Evolutionary conservation across 305 asterid genomes (phyloP).

Genomic region (Salvia sclarea): DNA sequence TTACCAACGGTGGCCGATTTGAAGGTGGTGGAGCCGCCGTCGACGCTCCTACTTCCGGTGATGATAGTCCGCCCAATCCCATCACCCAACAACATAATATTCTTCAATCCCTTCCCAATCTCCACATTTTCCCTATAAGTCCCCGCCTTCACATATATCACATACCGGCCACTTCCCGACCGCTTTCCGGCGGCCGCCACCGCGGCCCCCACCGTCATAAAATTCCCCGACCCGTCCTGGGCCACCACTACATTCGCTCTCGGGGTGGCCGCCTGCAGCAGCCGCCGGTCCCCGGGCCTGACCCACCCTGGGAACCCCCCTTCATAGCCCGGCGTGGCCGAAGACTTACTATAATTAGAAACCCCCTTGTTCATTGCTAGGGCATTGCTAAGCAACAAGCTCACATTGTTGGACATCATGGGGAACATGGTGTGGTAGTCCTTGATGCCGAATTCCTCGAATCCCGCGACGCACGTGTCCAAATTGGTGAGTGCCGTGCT

Average conservation of each 20-base stretch:
- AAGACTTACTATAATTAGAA: background rate
- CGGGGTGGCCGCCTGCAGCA: constrained; percentile 51
- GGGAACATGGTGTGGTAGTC: constrained; percentile 41
- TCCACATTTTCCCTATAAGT: constrained; percentile 72
- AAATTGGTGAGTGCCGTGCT: constrained; percentile 80
- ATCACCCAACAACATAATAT: constrained; percentile 82
- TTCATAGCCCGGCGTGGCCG: constrained; percentile 9
- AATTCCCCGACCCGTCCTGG: constrained; percentile 73
- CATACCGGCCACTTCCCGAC: constrained; percentile 56
- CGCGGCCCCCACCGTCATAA: constrained; percentile 61
- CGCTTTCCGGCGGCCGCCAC: constrained; percentile 53
- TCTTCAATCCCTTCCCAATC: constrained; percentile 51
- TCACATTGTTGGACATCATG: constrained; percentile 55
- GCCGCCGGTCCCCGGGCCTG: constrained; percentile 54
- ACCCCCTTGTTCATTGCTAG: constrained; percentile 54
- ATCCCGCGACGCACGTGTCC: constrained; percentile 70
- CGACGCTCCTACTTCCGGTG: constrained; percentile 87
- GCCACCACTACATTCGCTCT: constrained; percentile 73
- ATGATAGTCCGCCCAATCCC: constrained; percentile 86
- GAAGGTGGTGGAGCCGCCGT: constrained; percentile 88
- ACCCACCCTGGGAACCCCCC: constrained; percentile 73
- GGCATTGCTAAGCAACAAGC: constrained; percentile 62
- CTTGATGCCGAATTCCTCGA: constrained; percentile 55
- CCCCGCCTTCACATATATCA: constrained; percentile 73
- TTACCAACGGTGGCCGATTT: constrained; percentile 87